Evolutionary conservation across 192 early-diverging fungal species (phyloP).

Genomic region (Coemansia sp.): DNA sequence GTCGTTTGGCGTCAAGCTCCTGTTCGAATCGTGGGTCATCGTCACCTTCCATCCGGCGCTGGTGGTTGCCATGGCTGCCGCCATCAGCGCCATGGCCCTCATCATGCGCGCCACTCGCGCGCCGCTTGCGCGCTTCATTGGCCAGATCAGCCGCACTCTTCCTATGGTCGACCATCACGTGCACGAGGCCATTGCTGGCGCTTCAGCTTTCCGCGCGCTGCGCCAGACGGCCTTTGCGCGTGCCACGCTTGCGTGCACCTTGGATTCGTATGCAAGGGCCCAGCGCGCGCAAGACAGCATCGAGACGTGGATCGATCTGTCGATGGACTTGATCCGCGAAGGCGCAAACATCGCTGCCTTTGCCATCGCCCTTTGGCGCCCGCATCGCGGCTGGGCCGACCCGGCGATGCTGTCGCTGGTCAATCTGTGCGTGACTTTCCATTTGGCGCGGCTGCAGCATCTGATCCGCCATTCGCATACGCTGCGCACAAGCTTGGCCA

Average conservation of each 20-base stretch:
- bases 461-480: constrained; percentile 35
- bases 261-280: constrained; percentile 5
- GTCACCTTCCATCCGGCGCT: constrained; percentile 67
- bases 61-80: constrained; percentile 54
- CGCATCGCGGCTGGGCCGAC: neutral
- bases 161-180: constrained; percentile 64
- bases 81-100: constrained; percentile 45
- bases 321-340: constrained; percentile 40
- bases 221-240: constrained; percentile 52
- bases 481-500: constrained; percentile 14
- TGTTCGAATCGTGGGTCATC: constrained; percentile 64
- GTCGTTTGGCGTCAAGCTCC: constrained; percentile 66
- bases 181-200: constrained; percentile 68
- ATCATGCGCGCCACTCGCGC: constrained; percentile 10
- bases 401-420: constrained; percentile 18
- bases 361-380: constrained; percentile 17
- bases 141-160: neutral
- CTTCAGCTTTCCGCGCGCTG: constrained; percentile 72
- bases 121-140: constrained; percentile 13
- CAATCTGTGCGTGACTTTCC: constrained; percentile 23
- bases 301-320: constrained; percentile 50
- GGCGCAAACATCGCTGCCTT: constrained; percentile 16
- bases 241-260: neutral
- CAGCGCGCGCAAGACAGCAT: constrained; percentile 27
- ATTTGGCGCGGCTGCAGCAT: constrained; percentile 41